Conservation (phyloP, 805 yeast genomes). For the Lipomyces chichibuensis region DNA sequence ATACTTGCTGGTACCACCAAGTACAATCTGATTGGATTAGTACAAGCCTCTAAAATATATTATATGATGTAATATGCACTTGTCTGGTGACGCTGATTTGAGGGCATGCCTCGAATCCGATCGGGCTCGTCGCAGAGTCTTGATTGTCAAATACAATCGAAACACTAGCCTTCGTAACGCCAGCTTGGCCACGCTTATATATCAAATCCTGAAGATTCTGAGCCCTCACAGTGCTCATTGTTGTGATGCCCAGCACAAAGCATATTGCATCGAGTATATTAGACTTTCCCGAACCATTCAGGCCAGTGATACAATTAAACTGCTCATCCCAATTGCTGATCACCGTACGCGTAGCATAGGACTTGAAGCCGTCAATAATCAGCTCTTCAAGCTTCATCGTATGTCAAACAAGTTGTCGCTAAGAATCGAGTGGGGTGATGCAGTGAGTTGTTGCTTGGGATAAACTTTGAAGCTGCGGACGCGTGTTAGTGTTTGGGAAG, state of each 20-base stretch:
- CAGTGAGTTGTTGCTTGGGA: neutral
- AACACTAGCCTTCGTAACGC: constrained; percentile 94
- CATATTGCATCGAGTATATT: constrained; percentile 96
- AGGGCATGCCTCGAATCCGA: constrained; percentile 76
- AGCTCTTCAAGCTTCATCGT: constrained; percentile 91
- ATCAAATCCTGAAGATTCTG: constrained; percentile 90
- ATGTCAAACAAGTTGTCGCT: neutral
- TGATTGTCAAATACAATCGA: constrained; percentile 91
- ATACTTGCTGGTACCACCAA: constrained; percentile 92
- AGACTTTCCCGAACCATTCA: constrained; percentile 97
- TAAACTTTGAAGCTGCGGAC: too few species aligned
- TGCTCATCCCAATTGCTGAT: constrained; percentile 94
- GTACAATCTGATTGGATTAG: constrained; percentile 52
- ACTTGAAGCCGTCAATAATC: constrained; percentile 95
- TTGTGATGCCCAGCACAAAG: constrained; percentile 94
- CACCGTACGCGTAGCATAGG: constrained; percentile 95
- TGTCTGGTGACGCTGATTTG: constrained; percentile 92
- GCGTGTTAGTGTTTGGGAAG: neutral
- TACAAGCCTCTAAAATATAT: neutral
- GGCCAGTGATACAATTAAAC: constrained; percentile 96
- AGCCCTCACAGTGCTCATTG: constrained; percentile 95
- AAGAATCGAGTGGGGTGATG: neutral
- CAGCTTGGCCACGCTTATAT: constrained; percentile 97
- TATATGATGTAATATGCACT: constrained; percentile 15
- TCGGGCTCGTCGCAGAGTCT: constrained; percentile 76